These are phyloP conservation scores for Coemansia sp. DNA, from an alignment of 192 early-diverging fungal species.

Conservation along the genomic window DNA sequence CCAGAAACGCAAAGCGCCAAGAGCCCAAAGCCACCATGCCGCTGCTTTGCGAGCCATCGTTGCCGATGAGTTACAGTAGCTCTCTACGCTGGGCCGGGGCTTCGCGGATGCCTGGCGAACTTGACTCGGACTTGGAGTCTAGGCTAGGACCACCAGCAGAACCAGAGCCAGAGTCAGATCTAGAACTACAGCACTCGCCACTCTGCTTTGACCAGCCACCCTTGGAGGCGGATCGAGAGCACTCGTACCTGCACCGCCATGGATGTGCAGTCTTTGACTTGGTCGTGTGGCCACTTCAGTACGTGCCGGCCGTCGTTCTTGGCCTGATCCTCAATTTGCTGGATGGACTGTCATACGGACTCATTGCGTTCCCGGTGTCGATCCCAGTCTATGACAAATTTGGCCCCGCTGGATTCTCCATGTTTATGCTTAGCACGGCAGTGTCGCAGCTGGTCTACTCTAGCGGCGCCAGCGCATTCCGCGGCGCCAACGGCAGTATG, in stretches of 20 bases:
- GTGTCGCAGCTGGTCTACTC: conserved; percentile 71
- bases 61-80: conserved; percentile 14
- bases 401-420: conserved; percentile 88
- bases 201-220: neutral
- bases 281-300: conserved; percentile 56
- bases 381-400: conserved; percentile 66
- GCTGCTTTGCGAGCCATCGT: neutral
- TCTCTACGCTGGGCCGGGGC: neutral
- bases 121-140: neutral
- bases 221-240: conserved; percentile 5
- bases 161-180: neutral
- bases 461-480: conserved; percentile 84
- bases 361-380: conserved; percentile 88
- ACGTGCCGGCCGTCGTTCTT: conserved; percentile 85
- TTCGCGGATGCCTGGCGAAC: conserved; percentile 10
- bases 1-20: conserved; percentile 37
- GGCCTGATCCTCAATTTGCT: conserved; percentile 89
- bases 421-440: conserved; percentile 87
- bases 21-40: neutral
- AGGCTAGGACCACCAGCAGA: neutral
- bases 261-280: conserved; percentile 18
- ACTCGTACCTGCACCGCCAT: conserved; percentile 28
- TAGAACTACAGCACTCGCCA: neutral
- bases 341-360: conserved; percentile 86
- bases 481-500: conserved; percentile 91